These are phyloP conservation scores for Suillus spraguei DNA, from an alignment of 768 basidiomycete genomes.

Conservation along the genomic window DNA sequence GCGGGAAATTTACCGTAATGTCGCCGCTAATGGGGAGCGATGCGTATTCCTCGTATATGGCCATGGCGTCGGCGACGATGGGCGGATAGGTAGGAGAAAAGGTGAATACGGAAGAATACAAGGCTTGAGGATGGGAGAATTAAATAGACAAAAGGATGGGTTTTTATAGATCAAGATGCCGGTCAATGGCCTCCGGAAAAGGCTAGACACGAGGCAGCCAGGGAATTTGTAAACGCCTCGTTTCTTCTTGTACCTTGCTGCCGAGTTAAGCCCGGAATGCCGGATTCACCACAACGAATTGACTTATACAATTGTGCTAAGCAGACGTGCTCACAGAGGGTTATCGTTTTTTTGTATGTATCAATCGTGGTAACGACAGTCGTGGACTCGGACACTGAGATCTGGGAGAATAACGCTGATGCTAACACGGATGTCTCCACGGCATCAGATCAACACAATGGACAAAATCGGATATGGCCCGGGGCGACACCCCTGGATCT, in stretches of 20 bases:
- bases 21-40: constrained; percentile 31
- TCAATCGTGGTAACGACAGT: neutral
- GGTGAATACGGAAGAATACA: constrained; percentile 29
- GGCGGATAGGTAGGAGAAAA: constrained; percentile 21
- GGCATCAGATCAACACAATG: constrained; percentile 23
- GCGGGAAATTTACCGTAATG: constrained; percentile 33
- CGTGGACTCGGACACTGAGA: neutral
- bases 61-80: constrained; percentile 36
- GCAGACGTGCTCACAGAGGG: neutral
- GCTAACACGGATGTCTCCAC: constrained; percentile 23
- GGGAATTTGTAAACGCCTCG: constrained; percentile 27
- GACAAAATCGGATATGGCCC: constrained; percentile 19
- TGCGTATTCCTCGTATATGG: constrained; percentile 37
- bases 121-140: constrained; percentile 29
- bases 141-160: constrained; percentile 22
- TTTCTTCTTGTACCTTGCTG: constrained; percentile 20
- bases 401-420: constrained; percentile 10
- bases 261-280: constrained; percentile 13
- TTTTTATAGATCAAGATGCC: constrained; percentile 55
- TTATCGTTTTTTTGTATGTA: neutral
- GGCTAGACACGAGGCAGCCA: constrained; percentile 55
- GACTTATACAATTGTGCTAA: neutral
- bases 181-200: constrained; percentile 30
- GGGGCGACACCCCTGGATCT: constrained; percentile 3
- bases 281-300: constrained; percentile 14